A percentile compares a stretch with the other conserved stretches of the same genome.
Evolutionary conservation across 352 stramenopile genomes (phyloP).

Genomic region (Globisporangium canariense): DNA sequence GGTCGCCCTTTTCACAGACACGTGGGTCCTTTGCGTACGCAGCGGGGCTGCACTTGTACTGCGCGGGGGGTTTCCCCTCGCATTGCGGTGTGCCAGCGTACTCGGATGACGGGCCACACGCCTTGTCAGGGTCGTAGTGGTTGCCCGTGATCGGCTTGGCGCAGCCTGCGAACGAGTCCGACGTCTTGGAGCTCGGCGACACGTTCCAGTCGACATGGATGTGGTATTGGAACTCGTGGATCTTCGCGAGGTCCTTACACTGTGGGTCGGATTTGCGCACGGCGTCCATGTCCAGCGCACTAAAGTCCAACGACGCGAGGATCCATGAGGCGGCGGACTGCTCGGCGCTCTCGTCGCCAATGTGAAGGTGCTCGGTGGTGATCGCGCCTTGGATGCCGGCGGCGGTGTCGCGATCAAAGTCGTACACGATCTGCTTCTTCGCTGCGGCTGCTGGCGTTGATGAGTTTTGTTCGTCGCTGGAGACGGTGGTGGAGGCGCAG

Average conservation of each 20-base stretch:
- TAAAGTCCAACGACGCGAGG: slow-evolving; percentile 19
- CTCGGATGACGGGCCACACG: slow-evolving; percentile 44
- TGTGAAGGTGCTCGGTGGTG: slow-evolving; percentile 9
- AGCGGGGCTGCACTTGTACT: slow-evolving; percentile 33
- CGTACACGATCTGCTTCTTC: slow-evolving; percentile 19
- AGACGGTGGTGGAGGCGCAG: neutral
- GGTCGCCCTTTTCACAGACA: slow-evolving; percentile 41
- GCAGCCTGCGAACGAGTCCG: slow-evolving; percentile 30
- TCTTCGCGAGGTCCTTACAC: slow-evolving; percentile 6
- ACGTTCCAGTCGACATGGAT: slow-evolving; percentile 43
- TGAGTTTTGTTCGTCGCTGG: neutral
- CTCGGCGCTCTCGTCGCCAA: neutral
- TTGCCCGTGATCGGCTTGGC: slow-evolving; percentile 26
- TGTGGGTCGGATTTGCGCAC: slow-evolving; percentile 18
- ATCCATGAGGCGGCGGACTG: slow-evolving; percentile 2
- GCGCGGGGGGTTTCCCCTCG: slow-evolving; percentile 9
- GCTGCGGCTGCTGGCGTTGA: neutral
- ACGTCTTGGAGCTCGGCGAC: slow-evolving; percentile 16
- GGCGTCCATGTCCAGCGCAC: slow-evolving; percentile 1
- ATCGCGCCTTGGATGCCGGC: slow-evolving; percentile 19
- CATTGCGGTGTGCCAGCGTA: slow-evolving; percentile 19
- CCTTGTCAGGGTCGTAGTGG: slow-evolving; percentile 41
- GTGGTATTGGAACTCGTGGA: slow-evolving; percentile 30
- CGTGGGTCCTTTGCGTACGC: slow-evolving; percentile 26
- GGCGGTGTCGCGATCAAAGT: slow-evolving; percentile 8